Base-by-base conservation (phyloP, 352 stramenopile species). In the Globisporangium recalcitrans region DNA sequence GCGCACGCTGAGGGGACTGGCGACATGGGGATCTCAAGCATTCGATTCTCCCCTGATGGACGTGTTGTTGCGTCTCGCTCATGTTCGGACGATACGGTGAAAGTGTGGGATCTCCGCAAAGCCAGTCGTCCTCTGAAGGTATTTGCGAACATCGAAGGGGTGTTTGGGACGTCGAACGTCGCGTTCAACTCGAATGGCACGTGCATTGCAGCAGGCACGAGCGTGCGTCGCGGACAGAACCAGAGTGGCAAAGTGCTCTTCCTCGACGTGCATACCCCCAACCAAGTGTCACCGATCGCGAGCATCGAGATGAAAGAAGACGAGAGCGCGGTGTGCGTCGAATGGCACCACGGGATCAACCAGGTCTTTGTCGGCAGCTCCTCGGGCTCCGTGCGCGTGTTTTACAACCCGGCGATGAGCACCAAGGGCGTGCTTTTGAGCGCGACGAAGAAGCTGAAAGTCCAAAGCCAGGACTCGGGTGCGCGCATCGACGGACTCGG, bases 331-430 rank as follows among this genome's bases (percentile, higher is more conserved):
- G 68, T 95, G 22, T 90, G 81, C 24, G 86, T 95, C 36, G 81
- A 92, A 63, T 95, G 86, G 86, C 86, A 95, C 42, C 65, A 83
- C 27, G 78, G 77, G 2, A 91, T 95, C 69, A 90, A 93, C 60
- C 84, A 95, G 58, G 44, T 95, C 54, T 88, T 92, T 60, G 80
- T 93, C 1, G 85, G 85, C 5, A 84, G 71, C 58, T 92, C 82
- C 2, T 86, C 64, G 3, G 82, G 77, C 26, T 67, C 59, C 29
- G 88, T 82, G 14, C 82, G 83, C 52, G 78, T 93, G 29, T 67
- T 90, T 6, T 95, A 95, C 65, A 79, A 87, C 44, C 80, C 81
- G 0, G 57, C 53, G 40, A 76, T 87, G 68, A 95, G 86, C 54
- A 79, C 69, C 9, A 92, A 92, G 62, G 86, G 86, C 22, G 86